These are phyloP conservation scores for Pythium aquatile DNA, from an alignment of 352 stramenopile species.

Conservation along the genomic window DNA sequence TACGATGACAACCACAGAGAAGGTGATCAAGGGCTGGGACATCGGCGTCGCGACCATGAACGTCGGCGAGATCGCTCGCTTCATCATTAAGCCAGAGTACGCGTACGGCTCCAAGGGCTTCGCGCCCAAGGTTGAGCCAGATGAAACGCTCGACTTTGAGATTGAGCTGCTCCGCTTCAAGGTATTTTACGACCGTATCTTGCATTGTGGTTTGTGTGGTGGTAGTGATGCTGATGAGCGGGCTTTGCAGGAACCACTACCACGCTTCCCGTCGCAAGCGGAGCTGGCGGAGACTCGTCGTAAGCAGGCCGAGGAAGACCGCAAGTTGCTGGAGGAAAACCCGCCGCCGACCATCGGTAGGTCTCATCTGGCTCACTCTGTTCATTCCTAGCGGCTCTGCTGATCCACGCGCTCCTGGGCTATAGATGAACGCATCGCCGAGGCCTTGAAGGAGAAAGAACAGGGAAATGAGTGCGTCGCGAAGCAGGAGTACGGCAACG, in stretches of 20 bases:
- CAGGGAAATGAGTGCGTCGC: slow-evolving; percentile 73
- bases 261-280: slow-evolving; percentile 79
- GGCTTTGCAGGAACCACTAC: slow-evolving; percentile 54
- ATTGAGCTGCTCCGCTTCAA: slow-evolving; percentile 82
- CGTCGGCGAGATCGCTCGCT: slow-evolving; percentile 71
- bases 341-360: slow-evolving; percentile 73
- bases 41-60: slow-evolving; percentile 82
- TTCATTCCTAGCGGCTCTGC: background rate
- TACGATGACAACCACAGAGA: slow-evolving; percentile 39
- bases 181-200: slow-evolving; percentile 26
- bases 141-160: slow-evolving; percentile 86
- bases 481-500: slow-evolving; percentile 67
- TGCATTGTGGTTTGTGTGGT: background rate
- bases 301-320: slow-evolving; percentile 80
- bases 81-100: slow-evolving; percentile 84
- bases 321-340: slow-evolving; percentile 84
- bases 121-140: slow-evolving; percentile 78
- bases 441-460: slow-evolving; percentile 74
- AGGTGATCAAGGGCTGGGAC: slow-evolving; percentile 87
- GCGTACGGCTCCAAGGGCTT: slow-evolving; percentile 77
- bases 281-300: slow-evolving; percentile 81
- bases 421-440: slow-evolving; percentile 69
- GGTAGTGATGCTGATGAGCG: background rate
- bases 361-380: slow-evolving; percentile 6
- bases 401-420: background rate